These are phyloP conservation scores for Alternaria atra DNA, from an alignment of 2,329 filamentous ascomycete genomes.

Conservation along the genomic window DNA sequence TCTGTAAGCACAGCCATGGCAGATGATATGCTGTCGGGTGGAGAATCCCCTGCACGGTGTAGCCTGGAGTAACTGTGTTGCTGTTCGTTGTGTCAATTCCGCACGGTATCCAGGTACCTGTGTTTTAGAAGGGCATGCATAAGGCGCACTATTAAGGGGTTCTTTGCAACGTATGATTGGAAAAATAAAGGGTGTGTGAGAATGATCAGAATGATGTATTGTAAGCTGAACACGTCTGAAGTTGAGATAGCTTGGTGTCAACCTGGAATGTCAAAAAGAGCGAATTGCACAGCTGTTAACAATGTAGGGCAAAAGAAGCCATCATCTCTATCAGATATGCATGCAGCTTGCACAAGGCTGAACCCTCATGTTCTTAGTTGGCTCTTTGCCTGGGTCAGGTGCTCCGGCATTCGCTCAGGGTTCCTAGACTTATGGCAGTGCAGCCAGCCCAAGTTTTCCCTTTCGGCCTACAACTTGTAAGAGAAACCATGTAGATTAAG, in stretches of 20 bases:
- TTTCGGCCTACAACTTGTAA: not conserved
- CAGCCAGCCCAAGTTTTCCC: not conserved
- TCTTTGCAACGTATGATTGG: not conserved
- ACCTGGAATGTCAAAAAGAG: not conserved
- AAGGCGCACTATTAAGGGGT: not conserved
- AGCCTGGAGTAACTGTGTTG: not conserved
- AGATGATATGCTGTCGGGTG: not conserved
- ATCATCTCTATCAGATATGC: not conserved
- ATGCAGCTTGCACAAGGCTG: conserved; percentile 2
- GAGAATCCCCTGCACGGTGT: not conserved
- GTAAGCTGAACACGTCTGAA: not conserved
- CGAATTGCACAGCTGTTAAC: not conserved
- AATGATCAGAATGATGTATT: not conserved
- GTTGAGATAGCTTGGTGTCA: not conserved
- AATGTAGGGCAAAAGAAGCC: not conserved
- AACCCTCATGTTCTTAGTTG: not conserved
- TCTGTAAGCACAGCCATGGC: conserved; percentile 23
- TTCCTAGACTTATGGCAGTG: not conserved
- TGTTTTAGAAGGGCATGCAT: not conserved
- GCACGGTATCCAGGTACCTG: not conserved
- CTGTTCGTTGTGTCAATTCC: not conserved
- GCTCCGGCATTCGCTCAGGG: not conserved
- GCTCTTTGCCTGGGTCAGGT: conserved; percentile 6
- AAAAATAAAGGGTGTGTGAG: not conserved
- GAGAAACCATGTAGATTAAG: not conserved